phyloP scores from a whole-genome alignment of 768 basidiomycete species.

The Termitomyces sp. region DNA sequence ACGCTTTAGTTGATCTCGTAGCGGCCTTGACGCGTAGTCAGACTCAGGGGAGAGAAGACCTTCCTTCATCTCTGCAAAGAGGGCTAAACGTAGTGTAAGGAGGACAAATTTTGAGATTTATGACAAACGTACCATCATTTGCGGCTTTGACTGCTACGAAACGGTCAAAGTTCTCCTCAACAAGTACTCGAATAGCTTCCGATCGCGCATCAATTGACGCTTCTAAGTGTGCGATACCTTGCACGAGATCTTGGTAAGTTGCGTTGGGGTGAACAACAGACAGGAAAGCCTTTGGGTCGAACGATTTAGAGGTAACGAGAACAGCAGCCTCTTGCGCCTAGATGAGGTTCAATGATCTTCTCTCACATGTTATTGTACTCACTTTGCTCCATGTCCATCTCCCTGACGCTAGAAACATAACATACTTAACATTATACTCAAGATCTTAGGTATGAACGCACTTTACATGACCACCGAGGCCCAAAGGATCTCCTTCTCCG shows the following conservation, averaged over 20 bases:
- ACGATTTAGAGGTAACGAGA: constrained; percentile 86
- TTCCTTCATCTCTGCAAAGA: constrained; percentile 91
- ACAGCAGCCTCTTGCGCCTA: constrained; percentile 62
- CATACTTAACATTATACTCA: not conserved
- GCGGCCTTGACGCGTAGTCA: constrained; percentile 78
- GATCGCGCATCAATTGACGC: constrained; percentile 85
- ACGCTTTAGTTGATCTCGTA: constrained; percentile 87
- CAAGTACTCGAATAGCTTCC: constrained; percentile 89
- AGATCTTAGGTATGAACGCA: constrained; percentile 25
- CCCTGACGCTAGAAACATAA: constrained; percentile 39
- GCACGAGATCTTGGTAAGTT: constrained; percentile 84
- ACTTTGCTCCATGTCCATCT: constrained; percentile 80
- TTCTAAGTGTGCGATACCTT: constrained; percentile 69
- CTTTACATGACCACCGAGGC: constrained; percentile 63
- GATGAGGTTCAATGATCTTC: not conserved
- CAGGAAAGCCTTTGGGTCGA: constrained; percentile 92
- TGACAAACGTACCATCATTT: constrained; percentile 68
- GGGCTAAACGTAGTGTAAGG: constrained; percentile 40
- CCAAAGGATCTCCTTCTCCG: constrained; percentile 70
- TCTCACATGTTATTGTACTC: constrained; percentile 18
- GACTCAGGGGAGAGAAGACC: constrained; percentile 70
- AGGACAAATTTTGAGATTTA: not conserved
- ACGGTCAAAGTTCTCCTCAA: constrained; percentile 96
- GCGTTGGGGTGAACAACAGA: constrained; percentile 92
- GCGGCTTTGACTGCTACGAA: constrained; percentile 97